These are phyloP conservation scores for Aspergillus oerlinghausenensis DNA, from an alignment of 2,329 filamentous ascomycete species.

Conservation along the genomic window DNA sequence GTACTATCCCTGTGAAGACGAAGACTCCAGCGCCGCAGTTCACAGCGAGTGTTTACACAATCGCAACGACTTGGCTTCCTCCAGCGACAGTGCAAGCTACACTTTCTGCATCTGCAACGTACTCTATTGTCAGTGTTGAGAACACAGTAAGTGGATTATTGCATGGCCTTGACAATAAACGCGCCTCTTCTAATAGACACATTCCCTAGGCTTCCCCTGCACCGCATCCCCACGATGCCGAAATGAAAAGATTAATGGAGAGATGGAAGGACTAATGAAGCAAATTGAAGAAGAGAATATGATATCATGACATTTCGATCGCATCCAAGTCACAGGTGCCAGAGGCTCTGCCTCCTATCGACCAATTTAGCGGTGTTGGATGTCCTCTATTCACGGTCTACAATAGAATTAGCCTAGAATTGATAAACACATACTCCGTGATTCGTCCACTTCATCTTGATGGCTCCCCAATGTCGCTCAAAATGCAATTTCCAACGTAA, in stretches of 20 bases:
- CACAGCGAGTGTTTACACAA: constrained; percentile 51
- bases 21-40: constrained; percentile 48
- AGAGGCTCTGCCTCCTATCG: not conserved
- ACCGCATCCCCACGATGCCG: constrained; percentile 44
- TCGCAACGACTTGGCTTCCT: constrained; percentile 50
- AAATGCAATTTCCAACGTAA: not conserved
- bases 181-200: not conserved
- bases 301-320: not conserved
- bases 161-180: not conserved
- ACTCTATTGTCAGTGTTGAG: constrained; percentile 48
- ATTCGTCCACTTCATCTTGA: not conserved
- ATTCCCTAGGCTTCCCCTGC: constrained; percentile 50
- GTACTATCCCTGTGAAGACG: constrained; percentile 54
- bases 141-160: constrained; percentile 51
- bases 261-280: constrained; percentile 53
- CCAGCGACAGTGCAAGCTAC: constrained; percentile 47
- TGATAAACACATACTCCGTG: not conserved
- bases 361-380: not conserved
- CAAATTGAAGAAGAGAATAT: not conserved
- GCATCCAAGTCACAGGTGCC: not conserved
- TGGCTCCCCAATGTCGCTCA: not conserved
- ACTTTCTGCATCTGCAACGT: constrained; percentile 48
- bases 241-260: constrained; percentile 54
- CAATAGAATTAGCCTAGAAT: not conserved
- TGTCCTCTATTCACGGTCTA: not conserved